Evolutionary conservation across 1,139 yeast genomes (phyloP), one percentile per base, ranked within the genome.

Genomic region (Nadsonia starkeyi-henricii): DNA sequence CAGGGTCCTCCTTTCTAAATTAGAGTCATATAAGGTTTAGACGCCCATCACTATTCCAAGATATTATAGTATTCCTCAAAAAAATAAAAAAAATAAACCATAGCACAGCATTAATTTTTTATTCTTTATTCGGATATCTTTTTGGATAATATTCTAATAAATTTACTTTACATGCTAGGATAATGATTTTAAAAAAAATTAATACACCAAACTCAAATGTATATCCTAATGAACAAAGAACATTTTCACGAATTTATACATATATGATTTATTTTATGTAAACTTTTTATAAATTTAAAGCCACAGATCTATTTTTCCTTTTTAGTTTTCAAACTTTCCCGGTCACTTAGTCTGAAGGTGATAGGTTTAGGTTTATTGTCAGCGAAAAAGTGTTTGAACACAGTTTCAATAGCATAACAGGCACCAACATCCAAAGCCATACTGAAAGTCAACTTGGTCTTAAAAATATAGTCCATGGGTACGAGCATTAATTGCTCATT

Each of bases 341-440:
- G 53, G 56, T 45, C 69, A 56, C 52, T 65, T 67, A n/a, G 52
- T 43, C 61, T 57, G 49, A 63, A 53, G 2, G 97, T 96, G 65
- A 91, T 91, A 63, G 91, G 96, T 53, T 95, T 86, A 46, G 97
- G 85, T 58, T 81, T 81, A 57, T 81, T 85, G 64, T 91, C 95
- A 86, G 85, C 84, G 66, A 86, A 91, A 68, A 81, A 78, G 62
- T 74, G 71, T 67, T 91, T 93, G 70, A 91, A 77, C 20, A 75
- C 74, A 50, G 80, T 57, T 68, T 91, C 98, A 62, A 86, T 79
- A n/a, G 68, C 74, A 81, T 84, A 86, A 48, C 94, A 76, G 45
- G 79, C 79, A 42, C 73, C 79, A 60, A 86, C 79, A 65, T 91
- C 99, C 44, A 82, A 65, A 47, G 85, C 57, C 70, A 91, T 79